Base-by-base conservation (phyloP, 129 eudicot genomes). In the Smallanthus sonchifolius region DNA sequence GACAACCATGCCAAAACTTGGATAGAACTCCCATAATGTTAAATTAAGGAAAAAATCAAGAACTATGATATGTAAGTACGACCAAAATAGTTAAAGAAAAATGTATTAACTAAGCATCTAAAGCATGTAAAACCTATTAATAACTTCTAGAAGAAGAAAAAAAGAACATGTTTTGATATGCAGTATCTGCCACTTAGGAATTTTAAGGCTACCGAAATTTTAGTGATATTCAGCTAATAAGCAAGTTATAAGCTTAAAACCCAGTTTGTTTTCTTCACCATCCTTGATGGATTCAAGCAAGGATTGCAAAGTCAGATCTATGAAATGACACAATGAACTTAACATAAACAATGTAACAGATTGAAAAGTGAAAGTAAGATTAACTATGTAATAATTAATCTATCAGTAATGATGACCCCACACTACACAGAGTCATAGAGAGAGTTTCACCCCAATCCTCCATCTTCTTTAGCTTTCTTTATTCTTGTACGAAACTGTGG, bases 391-490 rank as follows among this genome's bases (percentile, higher is more conserved):
- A 35, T 10, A 3, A 45, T 24, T 66, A 44, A 64, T 67, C 20
- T 51, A 47, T 13, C 13, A 62, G 6, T 37, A 15, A 40, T 0
- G 9, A 32, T 10, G 16, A 17, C 9, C 43, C 24, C 6, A 57
- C 10, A 47, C 54, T 15, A 40, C 11, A 13, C 7, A 76, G 44
- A 39, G 16, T 28, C 4, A 64, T 19, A 40, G 17, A 56, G 19
- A 57, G 10, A 65, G 16, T 5, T 62, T 43, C 84, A 89, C 96
- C 96, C 96, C 96, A 89, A 64, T 86, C 96, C 64, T 84, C 96
- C 96, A 89, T 89, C 67, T 28, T 68, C 57, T 74, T 60, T 55
- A 47, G 65, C 43, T 60, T 60, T 61, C 56, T 15, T 57, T 59
- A 56, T 43, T 60, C 63, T 69, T 37, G 10, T 51, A 39, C 40